phyloP scores from a whole-genome alignment of 495 filamentous ascomycete genomes.

The Neurospora sp. region DNA sequence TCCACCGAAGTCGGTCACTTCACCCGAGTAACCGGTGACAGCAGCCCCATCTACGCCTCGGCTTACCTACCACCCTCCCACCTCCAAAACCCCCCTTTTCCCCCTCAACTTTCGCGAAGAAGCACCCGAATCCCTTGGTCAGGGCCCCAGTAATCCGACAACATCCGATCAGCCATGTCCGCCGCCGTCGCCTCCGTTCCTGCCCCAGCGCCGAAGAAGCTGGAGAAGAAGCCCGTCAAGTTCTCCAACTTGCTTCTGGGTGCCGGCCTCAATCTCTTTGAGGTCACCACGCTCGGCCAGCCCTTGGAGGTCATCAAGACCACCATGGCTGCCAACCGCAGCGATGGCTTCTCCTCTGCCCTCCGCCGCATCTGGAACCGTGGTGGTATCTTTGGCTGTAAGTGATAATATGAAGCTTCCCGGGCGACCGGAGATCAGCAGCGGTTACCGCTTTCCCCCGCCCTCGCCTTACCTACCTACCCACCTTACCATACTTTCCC shows the following conservation, averaged over 20 bases:
- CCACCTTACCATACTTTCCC: background rate
- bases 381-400: slow-evolving; percentile 93
- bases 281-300: slow-evolving; percentile 67
- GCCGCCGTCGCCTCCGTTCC: slow-evolving; percentile 44
- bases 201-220: slow-evolving; percentile 40
- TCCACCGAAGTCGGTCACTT: background rate
- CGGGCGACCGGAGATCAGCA: background rate
- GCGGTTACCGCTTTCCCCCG: background rate
- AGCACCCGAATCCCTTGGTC: slow-evolving; percentile 87
- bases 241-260: slow-evolving; percentile 97
- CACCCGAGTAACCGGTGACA: slow-evolving; percentile 2
- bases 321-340: slow-evolving; percentile 94
- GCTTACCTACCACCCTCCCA: slow-evolving; percentile 7
- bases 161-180: slow-evolving; percentile 45
- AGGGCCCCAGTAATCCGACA: slow-evolving; percentile 55
- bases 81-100: slow-evolving; percentile 6
- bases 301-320: slow-evolving; percentile 98
- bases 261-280: slow-evolving; percentile 95
- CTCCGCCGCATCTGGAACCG: slow-evolving; percentile 83
- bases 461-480: background rate
- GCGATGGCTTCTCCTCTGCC: slow-evolving; percentile 74
- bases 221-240: slow-evolving; percentile 99
- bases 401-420: slow-evolving; percentile 30
- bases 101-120: slow-evolving; percentile 48
- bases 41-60: slow-evolving; percentile 2